Evolutionary conservation across 805 yeast genomes (phyloP).

Genomic region (Wickerhamiella kurtzmanii): DNA sequence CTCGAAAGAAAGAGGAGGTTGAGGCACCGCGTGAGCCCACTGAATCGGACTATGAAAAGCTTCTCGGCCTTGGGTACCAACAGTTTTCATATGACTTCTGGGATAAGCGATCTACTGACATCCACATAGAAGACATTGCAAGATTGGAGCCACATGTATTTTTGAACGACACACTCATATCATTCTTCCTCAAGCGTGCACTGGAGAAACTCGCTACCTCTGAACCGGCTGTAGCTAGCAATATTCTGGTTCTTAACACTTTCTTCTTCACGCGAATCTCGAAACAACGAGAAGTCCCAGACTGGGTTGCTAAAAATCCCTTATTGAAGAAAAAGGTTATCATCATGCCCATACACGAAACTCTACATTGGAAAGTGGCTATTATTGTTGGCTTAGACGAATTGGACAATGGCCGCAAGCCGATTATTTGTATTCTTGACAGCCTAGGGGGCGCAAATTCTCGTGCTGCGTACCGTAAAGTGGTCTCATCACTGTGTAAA

Average conservation of each 20-base stretch:
- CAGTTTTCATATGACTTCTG: slow-evolving; percentile 27
- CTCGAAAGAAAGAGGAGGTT: background rate
- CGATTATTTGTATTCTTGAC: slow-evolving; percentile 52
- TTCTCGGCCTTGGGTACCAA: slow-evolving; percentile 5
- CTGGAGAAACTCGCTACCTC: slow-evolving; percentile 22
- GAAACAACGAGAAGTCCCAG: slow-evolving; percentile 35
- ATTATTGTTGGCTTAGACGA: slow-evolving; percentile 31
- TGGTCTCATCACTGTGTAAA: slow-evolving; percentile 6
- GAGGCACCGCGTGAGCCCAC: slow-evolving; percentile 11
- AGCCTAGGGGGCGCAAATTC: slow-evolving; percentile 37
- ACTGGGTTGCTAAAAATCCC: slow-evolving; percentile 65
- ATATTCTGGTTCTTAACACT: slow-evolving; percentile 56
- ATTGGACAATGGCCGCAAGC: slow-evolving; percentile 10
- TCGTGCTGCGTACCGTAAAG: slow-evolving; percentile 11
- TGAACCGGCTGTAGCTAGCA: slow-evolving; percentile 25
- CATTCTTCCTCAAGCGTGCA: slow-evolving; percentile 48
- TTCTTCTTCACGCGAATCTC: slow-evolving; percentile 59
- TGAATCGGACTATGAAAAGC: slow-evolving; percentile 4
- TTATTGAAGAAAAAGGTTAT: slow-evolving; percentile 44
- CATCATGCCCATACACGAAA: slow-evolving; percentile 70
- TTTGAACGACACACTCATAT: slow-evolving; percentile 81
- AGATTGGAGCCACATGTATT: slow-evolving; percentile 71
- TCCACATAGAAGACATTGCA: slow-evolving; percentile 59
- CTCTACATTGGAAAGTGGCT: slow-evolving; percentile 78
- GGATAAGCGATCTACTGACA: slow-evolving; percentile 41